Conservation (phyloP, 2,329 filamentous ascomycete species). For the Nemania sp. region DNA sequence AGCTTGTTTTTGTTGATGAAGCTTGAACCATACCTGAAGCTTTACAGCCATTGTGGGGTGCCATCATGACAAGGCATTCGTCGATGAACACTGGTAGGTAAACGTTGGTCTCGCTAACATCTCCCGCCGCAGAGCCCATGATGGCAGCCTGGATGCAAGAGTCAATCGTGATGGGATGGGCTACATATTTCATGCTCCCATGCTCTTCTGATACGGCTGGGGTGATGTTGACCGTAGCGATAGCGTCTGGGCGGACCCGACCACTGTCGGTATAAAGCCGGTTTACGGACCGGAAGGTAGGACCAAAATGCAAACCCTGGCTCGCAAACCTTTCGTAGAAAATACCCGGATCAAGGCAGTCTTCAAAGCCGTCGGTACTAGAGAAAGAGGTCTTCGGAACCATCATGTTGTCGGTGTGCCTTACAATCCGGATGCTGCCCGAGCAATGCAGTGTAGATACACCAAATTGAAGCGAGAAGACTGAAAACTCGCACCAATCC, state of each 20-base stretch:
- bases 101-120: slow-evolving; percentile 4
- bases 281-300: slow-evolving; percentile 37
- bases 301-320: slow-evolving; percentile 41
- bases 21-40: too few relatives aligned
- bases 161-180: slow-evolving; percentile 42
- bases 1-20: too few relatives aligned
- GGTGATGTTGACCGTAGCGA: neutral
- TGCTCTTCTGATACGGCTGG: neutral
- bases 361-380: slow-evolving; percentile 15
- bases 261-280: slow-evolving; percentile 31
- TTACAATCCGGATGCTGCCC: slow-evolving; percentile 28
- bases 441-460: slow-evolving; percentile 36
- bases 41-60: too few relatives aligned
- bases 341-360: neutral
- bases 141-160: slow-evolving; percentile 37
- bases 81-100: too few relatives aligned
- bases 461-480: slow-evolving; percentile 31
- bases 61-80: too few relatives aligned
- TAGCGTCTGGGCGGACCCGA: neutral
- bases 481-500: slow-evolving; percentile 38
- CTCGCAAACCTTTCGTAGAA: slow-evolving; percentile 41
- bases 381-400: neutral
- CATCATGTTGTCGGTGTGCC: neutral
- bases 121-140: slow-evolving; percentile 25
- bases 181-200: slow-evolving; percentile 9